These are phyloP conservation scores for Tetracentron sinense DNA, from an alignment of 164 flowering plant species.

Conservation along the genomic window DNA sequence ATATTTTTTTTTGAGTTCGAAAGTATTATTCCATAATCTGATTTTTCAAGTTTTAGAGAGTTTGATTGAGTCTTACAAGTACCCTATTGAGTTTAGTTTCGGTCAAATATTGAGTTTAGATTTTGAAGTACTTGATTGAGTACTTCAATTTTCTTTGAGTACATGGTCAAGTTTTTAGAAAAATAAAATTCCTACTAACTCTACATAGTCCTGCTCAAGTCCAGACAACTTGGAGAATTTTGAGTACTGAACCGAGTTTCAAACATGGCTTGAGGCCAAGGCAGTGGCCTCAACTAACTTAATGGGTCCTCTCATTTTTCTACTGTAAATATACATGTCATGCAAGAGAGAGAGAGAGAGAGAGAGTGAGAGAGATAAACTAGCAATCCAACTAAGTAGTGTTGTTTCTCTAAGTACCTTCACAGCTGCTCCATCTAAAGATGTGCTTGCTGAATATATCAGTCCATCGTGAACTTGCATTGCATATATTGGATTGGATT, in stretches of 20 bases:
- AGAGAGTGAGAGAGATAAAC: neutral
- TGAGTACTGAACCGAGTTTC: neutral
- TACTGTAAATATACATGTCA: neutral
- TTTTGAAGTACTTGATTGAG: neutral
- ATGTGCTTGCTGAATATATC: constrained; percentile 54
- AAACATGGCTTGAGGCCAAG: neutral
- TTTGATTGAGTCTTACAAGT: neutral
- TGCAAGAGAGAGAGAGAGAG: neutral
- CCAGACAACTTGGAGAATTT: neutral
- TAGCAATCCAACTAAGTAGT: neutral
- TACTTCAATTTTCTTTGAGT: neutral
- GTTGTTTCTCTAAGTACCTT: constrained; percentile 40
- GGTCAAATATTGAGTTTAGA: too few species aligned
- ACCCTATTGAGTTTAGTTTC: neutral
- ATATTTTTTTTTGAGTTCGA: too few species aligned
- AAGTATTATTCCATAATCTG: neutral
- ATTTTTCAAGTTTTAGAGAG: neutral
- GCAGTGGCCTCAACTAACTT: neutral
- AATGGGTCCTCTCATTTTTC: neutral
- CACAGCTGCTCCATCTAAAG: constrained; percentile 65
- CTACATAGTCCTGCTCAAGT: neutral
- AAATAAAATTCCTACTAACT: neutral
- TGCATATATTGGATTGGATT: constrained; percentile 54
- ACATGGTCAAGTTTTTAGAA: neutral
- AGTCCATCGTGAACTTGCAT: constrained; percentile 51